A percentile compares a stretch with the other conserved stretches of the same genome.
Evolutionary conservation across 768 basidiomycete genomes (phyloP).

Genomic region (Tulasnella sp.): DNA sequence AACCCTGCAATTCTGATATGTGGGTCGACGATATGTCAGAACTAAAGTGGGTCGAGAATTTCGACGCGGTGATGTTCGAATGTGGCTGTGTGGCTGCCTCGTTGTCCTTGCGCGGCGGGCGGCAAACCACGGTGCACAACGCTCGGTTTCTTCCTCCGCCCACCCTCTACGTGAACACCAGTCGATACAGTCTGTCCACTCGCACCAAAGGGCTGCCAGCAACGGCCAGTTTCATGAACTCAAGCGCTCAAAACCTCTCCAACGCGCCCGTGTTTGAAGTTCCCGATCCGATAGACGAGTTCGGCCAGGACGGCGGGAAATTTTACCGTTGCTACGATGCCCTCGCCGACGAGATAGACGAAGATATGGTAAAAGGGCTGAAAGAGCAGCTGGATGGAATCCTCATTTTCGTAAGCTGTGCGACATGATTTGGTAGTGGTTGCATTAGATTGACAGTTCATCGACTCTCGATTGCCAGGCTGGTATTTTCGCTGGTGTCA

Average conservation of each 20-base stretch:
- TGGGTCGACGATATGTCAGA: no score
- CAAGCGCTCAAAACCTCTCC: conserved; percentile 29
- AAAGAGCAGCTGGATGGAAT: not conserved
- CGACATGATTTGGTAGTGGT: not conserved
- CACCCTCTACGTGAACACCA: no score
- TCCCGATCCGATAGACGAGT: conserved; percentile 85
- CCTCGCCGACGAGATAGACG: conserved; percentile 92
- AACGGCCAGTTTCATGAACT: no score
- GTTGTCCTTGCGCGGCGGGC: no score
- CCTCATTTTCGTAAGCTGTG: not conserved
- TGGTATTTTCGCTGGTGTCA: not conserved
- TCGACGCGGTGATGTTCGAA: no score
- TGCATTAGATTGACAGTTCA: not conserved
- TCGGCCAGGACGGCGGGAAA: conserved; percentile 92
- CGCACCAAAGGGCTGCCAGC: no score
- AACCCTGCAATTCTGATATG: no score
- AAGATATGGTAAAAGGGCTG: conserved; percentile 62
- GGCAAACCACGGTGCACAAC: no score
- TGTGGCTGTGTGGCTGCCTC: no score
- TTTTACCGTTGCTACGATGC: conserved; percentile 92
- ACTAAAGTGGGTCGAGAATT: no score
- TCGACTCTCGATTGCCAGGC: not conserved
- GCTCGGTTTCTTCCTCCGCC: no score
- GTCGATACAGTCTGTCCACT: no score
- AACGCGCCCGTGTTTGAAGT: conserved; percentile 89